Evolutionary conservation across 2,329 filamentous ascomycete species (phyloP), one percentile per base, ranked within the genome.

Genomic region (Botryotinia narcissicola): DNA sequence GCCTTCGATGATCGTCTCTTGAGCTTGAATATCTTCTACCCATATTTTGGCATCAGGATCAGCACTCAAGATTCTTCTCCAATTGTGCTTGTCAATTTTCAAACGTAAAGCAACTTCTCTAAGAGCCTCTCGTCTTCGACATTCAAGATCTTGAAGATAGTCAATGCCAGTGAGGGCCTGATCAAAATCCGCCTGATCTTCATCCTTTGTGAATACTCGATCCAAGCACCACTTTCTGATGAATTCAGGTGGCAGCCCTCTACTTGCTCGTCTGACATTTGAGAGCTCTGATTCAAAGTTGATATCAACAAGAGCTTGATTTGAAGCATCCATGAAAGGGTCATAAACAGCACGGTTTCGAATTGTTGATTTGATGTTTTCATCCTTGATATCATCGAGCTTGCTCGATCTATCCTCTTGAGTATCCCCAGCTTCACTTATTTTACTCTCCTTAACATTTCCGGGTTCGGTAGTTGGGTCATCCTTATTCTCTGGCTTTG

Each of bases 81-180:
- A 81, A 42, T 74, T 78, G 22, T 74, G 70, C 46, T 77, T 70
- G 1, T 70, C 74, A 35, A 80, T 78, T 4, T 72, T 73, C 16
- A 80, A 73, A 20, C 74, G 62, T 22, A 72, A 37, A 8, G 77
- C 78, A n/a, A 76, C 78, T 20, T 76, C 73, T 9, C 75, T 71
- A 54, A 80, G 60, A 20, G 73, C 54, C 4, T 51, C 66, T 54
- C 76, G 69, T 67, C 79, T 74, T 5, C 73, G 76, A 40, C 68
- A 74, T 64, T 81, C 79, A 5, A 80, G 69, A 60, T 79, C 76
- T 7, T 77, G 71, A 16, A 81, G 71, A 54, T 79, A 81, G 61
- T 81, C 79, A 32, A 81, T 62, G 3, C 70, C 76, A 2, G 73
- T 75, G 14, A 80, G 64, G 16, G 76, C 75, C 63, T 76, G 75